Conservation (phyloP, 352 stramenopile species). For the Globisporangium okanoganense region DNA sequence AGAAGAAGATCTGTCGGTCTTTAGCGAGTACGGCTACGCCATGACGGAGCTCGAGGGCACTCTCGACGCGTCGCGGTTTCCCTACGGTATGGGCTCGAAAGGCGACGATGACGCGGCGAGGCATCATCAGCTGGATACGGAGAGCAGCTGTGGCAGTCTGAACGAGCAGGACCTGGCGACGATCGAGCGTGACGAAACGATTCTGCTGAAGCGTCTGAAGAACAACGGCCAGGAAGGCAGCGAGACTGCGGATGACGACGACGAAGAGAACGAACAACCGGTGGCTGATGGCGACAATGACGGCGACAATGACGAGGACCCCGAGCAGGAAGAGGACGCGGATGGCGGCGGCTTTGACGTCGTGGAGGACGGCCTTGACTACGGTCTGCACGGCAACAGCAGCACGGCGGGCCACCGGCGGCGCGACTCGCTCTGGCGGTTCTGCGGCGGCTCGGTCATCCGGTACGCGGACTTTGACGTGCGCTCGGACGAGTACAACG, state of each 20-base stretch:
- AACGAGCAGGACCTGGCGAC: constrained; percentile 58
- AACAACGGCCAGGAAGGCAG: constrained; percentile 56
- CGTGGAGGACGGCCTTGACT: constrained; percentile 46
- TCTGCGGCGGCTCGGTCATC: constrained; percentile 76
- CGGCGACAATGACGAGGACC: constrained; percentile 19
- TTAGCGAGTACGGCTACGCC: constrained; percentile 53
- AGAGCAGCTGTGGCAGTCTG: constrained; percentile 43
- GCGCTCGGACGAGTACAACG: constrained; percentile 68
- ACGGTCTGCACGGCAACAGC: constrained; percentile 30
- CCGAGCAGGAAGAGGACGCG: constrained; percentile 24
- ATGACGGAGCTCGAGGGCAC: constrained; percentile 15
- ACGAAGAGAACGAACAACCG: constrained; percentile 24
- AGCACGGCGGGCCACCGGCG: constrained; percentile 23
- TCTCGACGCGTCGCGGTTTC: constrained; percentile 16
- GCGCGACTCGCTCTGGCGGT: constrained; percentile 76
- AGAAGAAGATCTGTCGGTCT: constrained; percentile 70
- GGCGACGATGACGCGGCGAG: no score
- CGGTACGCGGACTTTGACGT: constrained; percentile 86
- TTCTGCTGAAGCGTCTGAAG: constrained; percentile 64
- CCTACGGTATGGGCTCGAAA: constrained; percentile 19
- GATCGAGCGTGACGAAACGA: constrained; percentile 72
- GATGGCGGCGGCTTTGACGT: constrained; percentile 47
- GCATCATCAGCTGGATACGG: constrained; percentile 14
- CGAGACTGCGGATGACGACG: constrained; percentile 53
- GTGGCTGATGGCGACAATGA: constrained; percentile 20